Evolutionary conservation across 306 rosid genomes (phyloP), one percentile per base, ranked within the genome.

Genomic region (Myrica gale): DNA sequence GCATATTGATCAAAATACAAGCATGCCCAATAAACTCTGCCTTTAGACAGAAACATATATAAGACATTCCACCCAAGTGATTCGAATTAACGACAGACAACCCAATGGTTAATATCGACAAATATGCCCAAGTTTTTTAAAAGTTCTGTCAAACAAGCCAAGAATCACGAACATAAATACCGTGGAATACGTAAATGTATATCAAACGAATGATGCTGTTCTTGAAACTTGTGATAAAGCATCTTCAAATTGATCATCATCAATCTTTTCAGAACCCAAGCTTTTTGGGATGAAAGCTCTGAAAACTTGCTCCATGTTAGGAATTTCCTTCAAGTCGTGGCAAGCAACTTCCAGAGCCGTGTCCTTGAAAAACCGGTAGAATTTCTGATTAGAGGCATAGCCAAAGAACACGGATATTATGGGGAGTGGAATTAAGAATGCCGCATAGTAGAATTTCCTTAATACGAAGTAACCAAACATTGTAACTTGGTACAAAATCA

Each of bases 401-500:
- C 79, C 84, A 53, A 84, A 92, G 48, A 84, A 0, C 71, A 92
- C 2, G 19, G 98, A 88, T n/a, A 87, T 5, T 69, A 96, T 54
- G 32, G 93, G 91, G 48, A 90, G 97, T 21, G 88, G 91, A 77
- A 92, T 74, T 63, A 90, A 8, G 41, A 92, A 0, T 9, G 97
- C 85, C 10, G 83, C 43, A 60, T 84, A 96, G 72, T 0, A 0
- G 84, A 92, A 96, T 60, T 47, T 43, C 91, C 88, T 90, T 69
- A 50, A 85, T 63, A 77, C 83, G 17, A 92, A 88, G 91, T 87
- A 96, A 47, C 99, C 99, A 42, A 87, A 0, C 99, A 92, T 92
- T 65, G 98, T 90, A 54, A 92, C 65, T 79, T 96, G 99, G 88
- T 79, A 92, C 17, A 96, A 13, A 41, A 92, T 48, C 78, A 96